phyloP scores from a whole-genome alignment of 441 rosid genomes.

The Euphorbia schlechtendalii region DNA sequence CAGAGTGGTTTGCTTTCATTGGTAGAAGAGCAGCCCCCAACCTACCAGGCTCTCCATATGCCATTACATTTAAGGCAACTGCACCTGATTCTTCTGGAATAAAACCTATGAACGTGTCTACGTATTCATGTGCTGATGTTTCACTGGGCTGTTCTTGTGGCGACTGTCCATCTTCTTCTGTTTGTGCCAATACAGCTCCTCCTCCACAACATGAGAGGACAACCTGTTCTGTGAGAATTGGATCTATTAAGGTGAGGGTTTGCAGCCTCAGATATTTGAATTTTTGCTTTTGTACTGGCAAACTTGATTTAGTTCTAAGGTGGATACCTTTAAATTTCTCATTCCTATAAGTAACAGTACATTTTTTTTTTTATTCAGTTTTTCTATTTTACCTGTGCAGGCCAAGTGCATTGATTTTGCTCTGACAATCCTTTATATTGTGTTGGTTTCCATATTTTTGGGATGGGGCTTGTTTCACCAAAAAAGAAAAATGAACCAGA shows the following conservation, averaged over 20 bases:
- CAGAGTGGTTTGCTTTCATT: conserved; percentile 91
- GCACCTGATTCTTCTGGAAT: conserved; percentile 75
- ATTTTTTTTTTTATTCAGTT: conserved; percentile 23
- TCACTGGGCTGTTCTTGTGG: conserved; percentile 97
- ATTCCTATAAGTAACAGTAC: conserved; percentile 8
- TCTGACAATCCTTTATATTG: conserved; percentile 58
- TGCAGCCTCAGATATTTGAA: not conserved
- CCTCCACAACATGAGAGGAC: conserved; percentile 45
- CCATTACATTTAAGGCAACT: conserved; percentile 54
- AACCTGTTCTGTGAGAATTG: conserved; percentile 70
- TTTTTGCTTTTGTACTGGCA: conserved; percentile 3
- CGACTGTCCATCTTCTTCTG: conserved; percentile 81
- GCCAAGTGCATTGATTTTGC: conserved; percentile 76
- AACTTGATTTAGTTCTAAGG: not conserved
- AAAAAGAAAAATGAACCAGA: conserved; percentile 42
- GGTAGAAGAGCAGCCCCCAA: conserved; percentile 56
- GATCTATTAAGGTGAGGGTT: conserved; percentile 67
- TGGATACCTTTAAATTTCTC: not conserved
- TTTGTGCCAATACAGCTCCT: conserved; percentile 54
- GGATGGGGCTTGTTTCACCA: conserved; percentile 77
- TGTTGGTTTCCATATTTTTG: conserved; percentile 66
- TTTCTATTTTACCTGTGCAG: conserved; percentile 41
- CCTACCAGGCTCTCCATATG: conserved; percentile 88
- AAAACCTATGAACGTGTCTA: conserved; percentile 84
- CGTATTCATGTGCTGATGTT: conserved; percentile 77